Evolutionary conservation across 345 rosid species (phyloP).

Genomic region (Iberis pinnata): DNA sequence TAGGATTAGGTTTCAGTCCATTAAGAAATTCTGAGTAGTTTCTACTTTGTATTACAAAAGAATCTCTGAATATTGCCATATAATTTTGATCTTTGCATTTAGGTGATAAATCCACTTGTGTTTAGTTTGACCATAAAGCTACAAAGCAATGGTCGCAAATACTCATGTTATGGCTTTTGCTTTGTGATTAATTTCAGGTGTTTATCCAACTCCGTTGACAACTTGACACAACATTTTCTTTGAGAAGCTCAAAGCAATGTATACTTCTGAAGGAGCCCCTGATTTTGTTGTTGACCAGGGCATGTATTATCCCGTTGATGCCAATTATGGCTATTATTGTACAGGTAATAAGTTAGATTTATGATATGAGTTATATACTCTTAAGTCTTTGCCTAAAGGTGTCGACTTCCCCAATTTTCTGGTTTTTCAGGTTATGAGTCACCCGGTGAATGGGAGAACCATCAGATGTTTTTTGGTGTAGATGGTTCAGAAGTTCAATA

Average conservation of each 20-base stretch:
- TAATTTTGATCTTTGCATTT: not conserved
- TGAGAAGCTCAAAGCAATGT: conserved; percentile 58
- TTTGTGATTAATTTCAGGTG: conserved; percentile 37
- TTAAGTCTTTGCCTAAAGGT: conserved; percentile 1
- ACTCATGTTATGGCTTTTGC: not conserved
- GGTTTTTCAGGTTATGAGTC: conserved; percentile 60
- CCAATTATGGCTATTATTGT: conserved; percentile 81
- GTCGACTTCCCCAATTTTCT: conserved; percentile 5
- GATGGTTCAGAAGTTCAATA: conserved; percentile 82
- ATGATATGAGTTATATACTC: not conserved
- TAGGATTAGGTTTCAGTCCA: not conserved
- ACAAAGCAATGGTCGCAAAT: not conserved
- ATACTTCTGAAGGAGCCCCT: conserved; percentile 61
- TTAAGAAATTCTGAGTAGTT: conserved; percentile 2
- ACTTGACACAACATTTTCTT: conserved; percentile 26
- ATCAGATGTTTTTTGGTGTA: conserved; percentile 56
- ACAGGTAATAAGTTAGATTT: conserved; percentile 48
- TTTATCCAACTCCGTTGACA: conserved; percentile 38
- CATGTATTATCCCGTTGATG: conserved; percentile 61
- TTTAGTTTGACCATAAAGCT: not conserved
- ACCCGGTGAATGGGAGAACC: conserved; percentile 95
- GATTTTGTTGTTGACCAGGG: conserved; percentile 70
- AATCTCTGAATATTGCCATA: not conserved
- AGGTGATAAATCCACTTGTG: too few species aligned
- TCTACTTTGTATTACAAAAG: too few species aligned